Base-by-base conservation (phyloP, 768 basidiomycete species). In the Collybiopsis luxurians region DNA sequence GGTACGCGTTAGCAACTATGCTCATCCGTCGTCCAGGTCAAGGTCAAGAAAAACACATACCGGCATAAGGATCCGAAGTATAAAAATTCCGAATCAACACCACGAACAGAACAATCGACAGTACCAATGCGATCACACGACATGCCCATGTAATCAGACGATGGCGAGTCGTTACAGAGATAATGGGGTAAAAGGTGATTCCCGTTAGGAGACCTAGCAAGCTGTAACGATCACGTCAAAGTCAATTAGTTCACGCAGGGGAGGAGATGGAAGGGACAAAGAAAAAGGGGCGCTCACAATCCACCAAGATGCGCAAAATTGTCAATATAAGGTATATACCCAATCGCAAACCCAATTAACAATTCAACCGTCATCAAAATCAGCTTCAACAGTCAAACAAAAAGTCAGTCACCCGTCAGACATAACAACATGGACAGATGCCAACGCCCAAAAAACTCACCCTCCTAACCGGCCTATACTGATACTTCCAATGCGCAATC, bases 41-140 rank as follows among this genome's bases (percentile, higher is more conserved):
- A n/a, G n/a, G n/a, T n/a, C n/a, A n/a, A n/a, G n/a, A n/a, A n/a
- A n/a, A n/a, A n/a, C 49, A 71, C 82, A 58, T 74, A 84, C 92
- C 92, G 12, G 86, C 86, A 66, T 90, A 89, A 28, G 95, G 92
- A 69, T 97, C 80, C 43, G 83, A 84, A 1, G 84, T 93, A 68
- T 95, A 97, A 68, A 98, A 98, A 70, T 98, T 98, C 59, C 86
- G 77, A 34, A 80, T 80, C 45, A 98, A 78, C 13, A 95, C 78
- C 34, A 95, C 87, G 61, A 87, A 98, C 21, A 96, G 78, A 26
- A 96, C 71, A 27, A 96, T 67, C 2, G 87, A 83, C 30, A 96
- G 59, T 2, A 91, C 89, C 42, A 93, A 77, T 1, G 92, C 91
- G 28, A 82, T 69, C 28, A 90, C 63, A 57, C 95, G 84, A 66